A percentile compares a stretch with the other conserved stretches of the same genome.
Evolutionary conservation across 331 rosid genomes (phyloP).

Genomic region (Rhamnella rubrinervis): DNA sequence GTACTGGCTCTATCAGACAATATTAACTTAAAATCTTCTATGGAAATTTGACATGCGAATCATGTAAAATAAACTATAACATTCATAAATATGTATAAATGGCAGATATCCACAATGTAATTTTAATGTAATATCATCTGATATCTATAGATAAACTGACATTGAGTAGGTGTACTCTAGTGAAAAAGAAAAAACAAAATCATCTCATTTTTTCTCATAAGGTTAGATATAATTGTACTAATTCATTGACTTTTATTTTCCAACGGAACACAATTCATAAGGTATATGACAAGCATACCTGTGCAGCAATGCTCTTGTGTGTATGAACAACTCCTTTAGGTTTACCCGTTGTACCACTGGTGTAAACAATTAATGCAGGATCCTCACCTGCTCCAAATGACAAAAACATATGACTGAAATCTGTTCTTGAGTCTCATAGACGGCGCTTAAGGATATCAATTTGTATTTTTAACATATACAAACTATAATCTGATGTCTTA

Average conservation of each 20-base stretch:
- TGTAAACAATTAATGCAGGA: conserved; percentile 80
- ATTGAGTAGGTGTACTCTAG: neutral
- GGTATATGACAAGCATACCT: conserved; percentile 47
- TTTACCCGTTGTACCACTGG: conserved; percentile 97
- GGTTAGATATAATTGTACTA: too few species aligned
- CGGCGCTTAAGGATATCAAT: conserved; percentile 1
- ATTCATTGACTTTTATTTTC: neutral
- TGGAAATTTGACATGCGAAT: neutral
- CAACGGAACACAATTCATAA: neutral
- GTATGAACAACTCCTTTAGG: conserved; percentile 98
- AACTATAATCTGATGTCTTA: conserved; percentile 36
- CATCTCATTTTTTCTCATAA: neutral
- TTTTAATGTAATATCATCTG: neutral
- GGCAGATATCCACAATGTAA: neutral
- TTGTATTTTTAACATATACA: conserved; percentile 9
- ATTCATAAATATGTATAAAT: neutral
- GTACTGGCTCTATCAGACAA: neutral
- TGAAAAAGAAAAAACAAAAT: too few species aligned
- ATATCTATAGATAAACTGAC: neutral
- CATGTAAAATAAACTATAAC: too few species aligned
- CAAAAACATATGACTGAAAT: conserved; percentile 21
- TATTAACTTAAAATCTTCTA: neutral
- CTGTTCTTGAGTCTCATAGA: neutral
- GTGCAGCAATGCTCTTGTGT: conserved; percentile 72
- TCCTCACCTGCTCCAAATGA: conserved; percentile 62